Evolutionary conservation across 495 filamentous ascomycete species (phyloP).

Genomic region (Neurospora sublineolata): DNA sequence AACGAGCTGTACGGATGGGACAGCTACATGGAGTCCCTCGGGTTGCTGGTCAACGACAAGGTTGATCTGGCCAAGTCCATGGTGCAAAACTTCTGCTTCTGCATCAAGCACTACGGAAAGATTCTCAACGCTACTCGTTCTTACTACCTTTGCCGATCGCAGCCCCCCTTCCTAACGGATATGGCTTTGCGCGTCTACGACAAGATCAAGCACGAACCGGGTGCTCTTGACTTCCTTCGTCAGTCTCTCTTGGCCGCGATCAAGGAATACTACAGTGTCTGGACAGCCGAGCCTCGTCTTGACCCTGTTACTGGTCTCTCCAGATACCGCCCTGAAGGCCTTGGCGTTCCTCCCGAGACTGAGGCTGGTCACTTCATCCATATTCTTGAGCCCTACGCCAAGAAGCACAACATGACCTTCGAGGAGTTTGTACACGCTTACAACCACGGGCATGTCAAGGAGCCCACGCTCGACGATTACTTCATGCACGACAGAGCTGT

Average conservation of each 20-base stretch:
- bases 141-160: conserved; percentile 87
- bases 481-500: conserved; percentile 92
- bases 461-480: conserved; percentile 86
- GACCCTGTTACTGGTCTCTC: conserved; percentile 77
- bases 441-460: conserved; percentile 61
- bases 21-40: conserved; percentile 90
- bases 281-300: conserved; percentile 68
- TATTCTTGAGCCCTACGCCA: conserved; percentile 71
- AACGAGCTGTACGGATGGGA: conserved; percentile 98
- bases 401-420: conserved; percentile 73
- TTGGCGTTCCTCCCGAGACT: conserved; percentile 88
- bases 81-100: conserved; percentile 93
- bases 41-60: conserved; percentile 69
- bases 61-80: conserved; percentile 81
- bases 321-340: conserved; percentile 78
- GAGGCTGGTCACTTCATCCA: conserved; percentile 82
- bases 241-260: conserved; percentile 78
- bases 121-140: conserved; percentile 93
- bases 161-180: conserved; percentile 94
- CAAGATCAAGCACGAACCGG: conserved; percentile 69
- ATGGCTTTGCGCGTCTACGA: conserved; percentile 89
- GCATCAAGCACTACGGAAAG: conserved; percentile 95
- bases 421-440: conserved; percentile 76
- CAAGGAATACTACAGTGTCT: conserved; percentile 91
- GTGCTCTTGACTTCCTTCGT: conserved; percentile 64